phyloP scores from a whole-genome alignment of 2,329 filamentous ascomycete species.

The Raffaelea albimanens region DNA sequence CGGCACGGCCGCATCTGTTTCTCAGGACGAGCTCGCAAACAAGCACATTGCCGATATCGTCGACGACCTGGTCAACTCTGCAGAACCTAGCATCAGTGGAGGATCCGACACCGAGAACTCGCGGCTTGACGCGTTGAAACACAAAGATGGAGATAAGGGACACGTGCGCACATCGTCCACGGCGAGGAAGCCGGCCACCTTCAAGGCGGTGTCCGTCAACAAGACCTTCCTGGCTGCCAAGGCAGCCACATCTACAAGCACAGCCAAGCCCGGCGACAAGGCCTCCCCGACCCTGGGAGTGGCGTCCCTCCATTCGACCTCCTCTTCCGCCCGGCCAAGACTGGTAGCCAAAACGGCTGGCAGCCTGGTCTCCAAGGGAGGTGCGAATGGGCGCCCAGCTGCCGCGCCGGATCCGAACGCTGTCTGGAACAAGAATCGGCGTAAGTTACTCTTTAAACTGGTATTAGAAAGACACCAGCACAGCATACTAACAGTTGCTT shows the following conservation, averaged over 20 bases:
- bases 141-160: conserved; percentile 46
- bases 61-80: conserved; percentile 51
- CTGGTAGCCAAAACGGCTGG: conserved; percentile 70
- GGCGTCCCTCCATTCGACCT: conserved; percentile 31
- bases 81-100: conserved; percentile 61
- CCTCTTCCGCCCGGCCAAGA: conserved; percentile 50
- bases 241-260: conserved; percentile 29
- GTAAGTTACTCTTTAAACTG: conserved; percentile 43
- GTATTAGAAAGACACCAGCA: neutral
- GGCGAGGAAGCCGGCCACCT: conserved; percentile 65
- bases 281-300: conserved; percentile 32
- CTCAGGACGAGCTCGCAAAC: conserved; percentile 44
- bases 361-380: conserved; percentile 36
- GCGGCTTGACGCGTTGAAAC: conserved; percentile 44
- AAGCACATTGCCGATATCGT: conserved; percentile 47
- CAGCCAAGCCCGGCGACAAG: conserved; percentile 43
- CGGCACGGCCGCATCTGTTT: conserved; percentile 24
- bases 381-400: conserved; percentile 47
- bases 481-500: too few species aligned
- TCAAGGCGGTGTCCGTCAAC: conserved; percentile 80
- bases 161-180: conserved; percentile 50
- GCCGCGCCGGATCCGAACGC: conserved; percentile 60
- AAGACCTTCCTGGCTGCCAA: conserved; percentile 77
- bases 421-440: conserved; percentile 86
- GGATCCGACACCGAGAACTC: conserved; percentile 70